A percentile compares a stretch with the other conserved stretches of the same genome.
These are phyloP conservation scores for Puccinia hordei DNA, from an alignment of 1,284 basidiomycete genomes.

Conservation along the genomic window DNA sequence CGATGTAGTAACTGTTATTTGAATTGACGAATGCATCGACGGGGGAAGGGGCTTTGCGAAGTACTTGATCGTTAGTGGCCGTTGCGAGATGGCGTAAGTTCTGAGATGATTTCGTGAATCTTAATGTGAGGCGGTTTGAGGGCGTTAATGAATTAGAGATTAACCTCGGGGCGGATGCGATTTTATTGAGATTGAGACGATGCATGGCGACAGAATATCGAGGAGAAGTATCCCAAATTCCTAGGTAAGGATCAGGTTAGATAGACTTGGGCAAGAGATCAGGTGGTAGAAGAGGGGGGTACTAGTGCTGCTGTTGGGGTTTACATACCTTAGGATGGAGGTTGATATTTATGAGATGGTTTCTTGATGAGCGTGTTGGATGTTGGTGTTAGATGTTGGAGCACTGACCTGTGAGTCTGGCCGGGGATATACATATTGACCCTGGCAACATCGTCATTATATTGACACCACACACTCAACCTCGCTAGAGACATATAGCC, in stretches of 20 bases:
- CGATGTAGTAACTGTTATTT: conserved; percentile 51
- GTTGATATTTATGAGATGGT: no score
- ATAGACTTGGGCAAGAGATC: no score
- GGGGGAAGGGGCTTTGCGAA: conserved; percentile 47
- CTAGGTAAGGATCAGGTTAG: not conserved
- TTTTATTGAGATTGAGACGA: conserved; percentile 34
- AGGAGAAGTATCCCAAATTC: not conserved
- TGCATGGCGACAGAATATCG: conserved; percentile 20
- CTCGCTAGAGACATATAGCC: no score
- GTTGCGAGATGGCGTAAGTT: conserved; percentile 40
- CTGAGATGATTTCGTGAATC: conserved; percentile 28
- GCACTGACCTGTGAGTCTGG: no score
- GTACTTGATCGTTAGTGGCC: conserved; percentile 35
- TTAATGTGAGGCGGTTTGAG: conserved; percentile 23
- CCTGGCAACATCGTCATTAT: no score
- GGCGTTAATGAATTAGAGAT: conserved; percentile 10
- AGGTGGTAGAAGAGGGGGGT: no score
- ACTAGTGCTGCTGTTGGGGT: no score
- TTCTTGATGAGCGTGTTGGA: no score
- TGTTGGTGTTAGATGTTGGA: no score
- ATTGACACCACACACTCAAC: no score
- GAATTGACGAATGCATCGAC: conserved; percentile 50
- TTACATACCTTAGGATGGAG: no score
- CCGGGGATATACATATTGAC: no score
- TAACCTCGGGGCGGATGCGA: conserved; percentile 23